Evolutionary conservation across 768 basidiomycete species (phyloP), one percentile per base, ranked within the genome.

Genomic region (Paxillus involutus): DNA sequence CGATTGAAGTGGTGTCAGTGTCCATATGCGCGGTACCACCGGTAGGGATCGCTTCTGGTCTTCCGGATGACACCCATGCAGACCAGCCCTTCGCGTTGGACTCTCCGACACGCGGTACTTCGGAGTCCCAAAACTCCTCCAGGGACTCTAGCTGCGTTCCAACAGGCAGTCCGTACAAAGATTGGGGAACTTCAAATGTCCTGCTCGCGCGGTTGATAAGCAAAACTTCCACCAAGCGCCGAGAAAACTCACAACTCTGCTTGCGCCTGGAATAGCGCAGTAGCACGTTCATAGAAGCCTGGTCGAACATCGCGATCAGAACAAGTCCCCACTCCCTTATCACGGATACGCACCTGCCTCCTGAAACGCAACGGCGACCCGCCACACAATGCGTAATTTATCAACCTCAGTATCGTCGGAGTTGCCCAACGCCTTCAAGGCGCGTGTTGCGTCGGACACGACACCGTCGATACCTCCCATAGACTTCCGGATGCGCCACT

Each of bases 91-190:
- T 74, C 9, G 90, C 81, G 50, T 74, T 73, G 0, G 69, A 64
- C 63, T 94, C 91, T 29, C 90, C 89, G 9, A 85, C 66, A n/a
- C 91, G 84, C n/a, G 84, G 84, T 10, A 71, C 73, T 68, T 92
- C 91, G 4, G 86, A 82, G 47, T 94, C 91, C 91, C 91, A 94
- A 64, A 89, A 94, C 48, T 84, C 82, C 71, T 91, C 90, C 4
- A 94, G 75, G 14, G 77, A 73, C 51, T 81, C 76, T 3, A 92
- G 71, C 48, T 79, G 80, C 4, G 59, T 63, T 19, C 78, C 71
- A 33, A 85, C 73, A 26, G 86, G 69, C 44, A 73, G 57, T 42
- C 65, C 68, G 37, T 63, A 61, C 1, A 88, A 62, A n/a, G 64
- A 62, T 24, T 74, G 67, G 0, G 89, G 89, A 21, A 75, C 51